A percentile compares a stretch with the other conserved stretches of the same genome.
Conservation (phyloP, 306 rosid species). For the Neltuma alba region DNA sequence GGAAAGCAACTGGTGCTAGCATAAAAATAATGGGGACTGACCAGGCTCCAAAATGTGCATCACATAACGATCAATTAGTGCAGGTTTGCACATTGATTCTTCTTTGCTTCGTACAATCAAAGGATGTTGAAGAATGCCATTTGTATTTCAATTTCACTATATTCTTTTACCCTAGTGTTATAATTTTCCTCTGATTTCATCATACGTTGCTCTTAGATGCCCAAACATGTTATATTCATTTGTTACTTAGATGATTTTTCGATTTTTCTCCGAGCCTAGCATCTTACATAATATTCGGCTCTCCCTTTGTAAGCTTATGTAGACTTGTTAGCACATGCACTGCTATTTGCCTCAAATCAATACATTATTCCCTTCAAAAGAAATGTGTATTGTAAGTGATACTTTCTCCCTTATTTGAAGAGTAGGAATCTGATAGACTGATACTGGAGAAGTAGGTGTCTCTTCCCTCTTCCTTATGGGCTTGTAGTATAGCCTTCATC, state of each 20-base stretch:
- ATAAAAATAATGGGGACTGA: slow-evolving; percentile 71
- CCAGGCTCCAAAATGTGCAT: slow-evolving; percentile 86
- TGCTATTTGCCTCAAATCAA: background rate
- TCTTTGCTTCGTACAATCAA: slow-evolving; percentile 27
- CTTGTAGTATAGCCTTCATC: background rate
- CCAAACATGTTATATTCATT: too few species aligned
- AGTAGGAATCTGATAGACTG: slow-evolving; percentile 14
- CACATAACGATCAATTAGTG: slow-evolving; percentile 71
- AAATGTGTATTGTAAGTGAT: slow-evolving; percentile 1
- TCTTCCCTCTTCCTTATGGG: slow-evolving; percentile 17
- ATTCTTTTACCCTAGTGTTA: too few species aligned
- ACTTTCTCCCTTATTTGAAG: slow-evolving; percentile 28
- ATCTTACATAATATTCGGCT: too few species aligned
- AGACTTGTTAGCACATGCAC: too few species aligned
- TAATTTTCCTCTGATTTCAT: too few species aligned
- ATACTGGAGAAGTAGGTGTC: slow-evolving; percentile 16
- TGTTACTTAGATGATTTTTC: too few species aligned
- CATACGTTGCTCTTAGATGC: too few species aligned
- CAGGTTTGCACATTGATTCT: slow-evolving; percentile 56
- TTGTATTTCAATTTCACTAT: background rate
- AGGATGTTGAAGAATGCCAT: slow-evolving; percentile 17
- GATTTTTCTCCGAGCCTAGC: too few species aligned
- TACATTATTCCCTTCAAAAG: slow-evolving; percentile 1
- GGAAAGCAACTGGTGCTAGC: slow-evolving; percentile 79
- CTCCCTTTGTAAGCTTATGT: too few species aligned